Evolutionary conservation across 2,329 filamentous ascomycete genomes (phyloP).

Genomic region (Hypoxylon sp.): DNA sequence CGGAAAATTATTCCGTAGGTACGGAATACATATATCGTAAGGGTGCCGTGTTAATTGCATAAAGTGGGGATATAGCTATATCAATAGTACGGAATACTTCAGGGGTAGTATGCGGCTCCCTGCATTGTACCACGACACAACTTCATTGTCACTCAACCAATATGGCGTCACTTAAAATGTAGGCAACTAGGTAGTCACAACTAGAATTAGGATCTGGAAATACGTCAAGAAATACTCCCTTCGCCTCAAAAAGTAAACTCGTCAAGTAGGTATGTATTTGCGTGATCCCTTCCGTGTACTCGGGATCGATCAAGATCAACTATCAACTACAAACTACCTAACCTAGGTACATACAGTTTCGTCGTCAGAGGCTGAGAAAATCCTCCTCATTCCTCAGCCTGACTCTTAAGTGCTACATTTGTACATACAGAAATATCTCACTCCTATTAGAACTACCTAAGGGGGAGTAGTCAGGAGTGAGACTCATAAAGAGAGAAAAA

Average conservation of each 20-base stretch:
- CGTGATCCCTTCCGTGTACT: not conserved
- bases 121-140: not conserved
- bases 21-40: too few relatives aligned
- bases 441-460: constrained; percentile 5
- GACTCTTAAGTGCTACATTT: not conserved
- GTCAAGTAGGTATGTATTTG: not conserved
- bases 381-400: not conserved
- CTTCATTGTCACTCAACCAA: not conserved
- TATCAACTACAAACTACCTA: too few relatives aligned
- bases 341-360: not conserved
- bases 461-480: constrained; percentile 17
- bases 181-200: not conserved
- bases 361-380: not conserved
- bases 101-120: not conserved
- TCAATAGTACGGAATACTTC: not conserved
- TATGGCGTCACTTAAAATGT: not conserved
- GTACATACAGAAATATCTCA: constrained; percentile 17
- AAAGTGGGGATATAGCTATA: constrained; percentile 3
- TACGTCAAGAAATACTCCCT: not conserved
- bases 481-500: constrained; percentile 27
- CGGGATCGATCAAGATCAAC: too few relatives aligned
- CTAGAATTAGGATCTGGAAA: not conserved
- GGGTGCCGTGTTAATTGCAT: not conserved
- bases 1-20: constrained; percentile 32
- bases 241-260: not conserved